Evolutionary conservation across 2,329 filamentous ascomycete species (phyloP).

Genomic region (Pestalotiopsis sp.): DNA sequence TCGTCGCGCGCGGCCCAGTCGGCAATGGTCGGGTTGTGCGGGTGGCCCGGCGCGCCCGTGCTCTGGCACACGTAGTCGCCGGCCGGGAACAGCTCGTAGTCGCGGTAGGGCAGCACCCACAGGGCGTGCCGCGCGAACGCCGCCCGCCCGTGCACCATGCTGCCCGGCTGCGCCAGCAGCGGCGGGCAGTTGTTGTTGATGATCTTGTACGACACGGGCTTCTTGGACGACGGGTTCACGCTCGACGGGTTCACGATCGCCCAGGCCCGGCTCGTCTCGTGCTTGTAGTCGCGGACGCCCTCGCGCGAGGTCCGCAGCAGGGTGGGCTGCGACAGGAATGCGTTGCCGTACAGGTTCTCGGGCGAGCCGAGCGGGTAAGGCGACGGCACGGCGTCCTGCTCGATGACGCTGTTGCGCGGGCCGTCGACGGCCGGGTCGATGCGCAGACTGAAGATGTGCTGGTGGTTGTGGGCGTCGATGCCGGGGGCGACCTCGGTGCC

Average conservation of each 20-base stretch:
- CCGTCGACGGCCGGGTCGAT: constrained; percentile 68
- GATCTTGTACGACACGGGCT: constrained; percentile 54
- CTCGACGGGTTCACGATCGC: constrained; percentile 47
- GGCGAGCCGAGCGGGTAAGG: constrained; percentile 43
- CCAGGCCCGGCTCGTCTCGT: constrained; percentile 38
- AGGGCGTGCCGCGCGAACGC: constrained; percentile 48
- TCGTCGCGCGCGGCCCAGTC: constrained; percentile 54
- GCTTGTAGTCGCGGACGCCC: constrained; percentile 60
- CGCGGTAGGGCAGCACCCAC: constrained; percentile 53
- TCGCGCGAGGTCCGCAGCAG: constrained; percentile 43
- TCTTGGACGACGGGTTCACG: constrained; percentile 50
- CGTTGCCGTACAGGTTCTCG: constrained; percentile 50
- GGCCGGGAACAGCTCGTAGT: constrained; percentile 53
- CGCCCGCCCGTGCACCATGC: constrained; percentile 44
- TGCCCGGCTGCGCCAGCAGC: constrained; percentile 47
- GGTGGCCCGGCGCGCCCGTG: constrained; percentile 46
- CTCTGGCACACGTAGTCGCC: constrained; percentile 57
- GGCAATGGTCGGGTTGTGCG: constrained; percentile 41
- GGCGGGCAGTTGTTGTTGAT: constrained; percentile 48
- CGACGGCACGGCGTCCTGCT: constrained; percentile 60
- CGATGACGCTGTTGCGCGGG: constrained; percentile 45
- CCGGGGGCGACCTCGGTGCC: constrained; percentile 67
- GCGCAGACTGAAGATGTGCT: constrained; percentile 69
- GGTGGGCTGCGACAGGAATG: constrained; percentile 46
- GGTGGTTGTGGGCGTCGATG: constrained; percentile 69